These are phyloP conservation scores for Microthlaspi erraticum DNA, from an alignment of 345 rosid species.

Conservation along the genomic window DNA sequence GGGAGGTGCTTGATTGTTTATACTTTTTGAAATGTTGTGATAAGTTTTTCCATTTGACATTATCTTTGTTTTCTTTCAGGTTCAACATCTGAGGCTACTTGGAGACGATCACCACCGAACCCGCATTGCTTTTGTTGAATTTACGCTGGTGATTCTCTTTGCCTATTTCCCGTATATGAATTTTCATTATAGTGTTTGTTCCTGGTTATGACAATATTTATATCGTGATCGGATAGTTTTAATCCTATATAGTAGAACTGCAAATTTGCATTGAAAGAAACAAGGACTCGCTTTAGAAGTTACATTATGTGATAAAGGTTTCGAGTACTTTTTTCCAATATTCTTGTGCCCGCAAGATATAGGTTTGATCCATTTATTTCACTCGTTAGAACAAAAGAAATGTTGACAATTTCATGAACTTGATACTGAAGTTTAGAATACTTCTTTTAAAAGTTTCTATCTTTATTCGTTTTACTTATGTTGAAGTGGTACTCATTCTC, in stretches of 20 bases:
- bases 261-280: not conserved
- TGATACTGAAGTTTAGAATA: not conserved
- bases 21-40: not conserved
- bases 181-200: not conserved
- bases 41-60: not conserved
- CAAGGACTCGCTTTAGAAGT: not conserved
- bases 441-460: not conserved
- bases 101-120: slow-evolving; percentile 83
- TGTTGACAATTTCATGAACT: slow-evolving; percentile 2
- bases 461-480: not conserved
- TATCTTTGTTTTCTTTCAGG: slow-evolving; percentile 44
- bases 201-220: not conserved
- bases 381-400: not conserved
- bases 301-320: slow-evolving; percentile 1
- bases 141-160: slow-evolving; percentile 54
- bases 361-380: not conserved
- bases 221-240: not conserved
- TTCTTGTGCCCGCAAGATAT: not conserved
- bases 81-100: slow-evolving; percentile 73
- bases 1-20: slow-evolving; percentile 61
- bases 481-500: not conserved
- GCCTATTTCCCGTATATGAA: not conserved
- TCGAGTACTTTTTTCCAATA: no score
- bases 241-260: not conserved
- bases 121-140: slow-evolving; percentile 91